A percentile compares a stretch with the other conserved stretches of the same genome.
Evolutionary conservation across 495 filamentous ascomycete genomes (phyloP).

Genomic region (Lentithecium fluviatile): DNA sequence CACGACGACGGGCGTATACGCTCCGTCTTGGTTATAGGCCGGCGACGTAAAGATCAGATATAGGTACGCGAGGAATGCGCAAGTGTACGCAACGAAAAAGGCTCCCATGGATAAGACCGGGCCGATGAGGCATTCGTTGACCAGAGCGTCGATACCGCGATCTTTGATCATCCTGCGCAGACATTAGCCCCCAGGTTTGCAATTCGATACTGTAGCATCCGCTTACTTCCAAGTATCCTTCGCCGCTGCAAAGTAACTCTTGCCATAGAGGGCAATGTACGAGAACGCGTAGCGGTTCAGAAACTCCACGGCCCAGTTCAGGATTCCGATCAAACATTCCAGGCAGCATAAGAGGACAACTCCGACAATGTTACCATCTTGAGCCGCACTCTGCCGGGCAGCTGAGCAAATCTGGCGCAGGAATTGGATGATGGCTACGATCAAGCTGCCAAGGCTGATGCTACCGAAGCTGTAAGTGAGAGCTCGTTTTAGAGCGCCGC

Average conservation of each 20-base stretch:
- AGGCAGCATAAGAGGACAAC: slow-evolving; percentile 68
- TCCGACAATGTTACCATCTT: slow-evolving; percentile 67
- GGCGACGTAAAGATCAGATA: slow-evolving; percentile 81
- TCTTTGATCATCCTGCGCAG: slow-evolving; percentile 71
- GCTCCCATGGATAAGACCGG: slow-evolving; percentile 88
- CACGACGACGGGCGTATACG: slow-evolving; percentile 74
- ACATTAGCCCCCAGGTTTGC: background rate
- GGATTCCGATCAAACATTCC: slow-evolving; percentile 69
- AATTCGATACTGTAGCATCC: background rate
- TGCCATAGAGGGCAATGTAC: slow-evolving; percentile 89
- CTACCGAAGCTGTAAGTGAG: slow-evolving; percentile 90
- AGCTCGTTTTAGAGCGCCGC: slow-evolving; percentile 71
- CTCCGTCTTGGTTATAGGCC: slow-evolving; percentile 67
- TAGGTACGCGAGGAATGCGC: slow-evolving; percentile 75
- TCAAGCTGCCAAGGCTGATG: slow-evolving; percentile 78
- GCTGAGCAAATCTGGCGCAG: slow-evolving; percentile 74
- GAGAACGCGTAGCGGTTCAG: slow-evolving; percentile 85
- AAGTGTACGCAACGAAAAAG: slow-evolving; percentile 77
- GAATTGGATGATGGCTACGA: slow-evolving; percentile 86
- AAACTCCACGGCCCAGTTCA: slow-evolving; percentile 82
- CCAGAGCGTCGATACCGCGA: slow-evolving; percentile 82
- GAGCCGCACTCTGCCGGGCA: slow-evolving; percentile 62
- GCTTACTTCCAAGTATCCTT: slow-evolving; percentile 78
- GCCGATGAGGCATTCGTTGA: slow-evolving; percentile 87
- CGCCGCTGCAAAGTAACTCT: slow-evolving; percentile 76